Evolutionary conservation across 306 rosid species (phyloP).

Genomic region (Vigna reflexopilosa): DNA sequence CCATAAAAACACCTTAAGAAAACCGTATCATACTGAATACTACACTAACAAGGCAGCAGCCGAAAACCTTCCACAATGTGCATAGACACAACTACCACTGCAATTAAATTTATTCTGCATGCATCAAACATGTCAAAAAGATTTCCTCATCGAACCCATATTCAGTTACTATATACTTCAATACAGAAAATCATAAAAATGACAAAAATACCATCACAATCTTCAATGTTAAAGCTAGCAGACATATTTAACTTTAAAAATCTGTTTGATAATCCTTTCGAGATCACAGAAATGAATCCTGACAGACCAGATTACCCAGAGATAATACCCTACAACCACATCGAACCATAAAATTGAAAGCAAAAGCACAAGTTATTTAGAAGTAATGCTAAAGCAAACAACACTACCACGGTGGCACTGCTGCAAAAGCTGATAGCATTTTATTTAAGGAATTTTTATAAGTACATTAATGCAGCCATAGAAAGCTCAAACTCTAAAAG

Average conservation of each 20-base stretch:
- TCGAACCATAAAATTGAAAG: background rate
- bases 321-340: background rate
- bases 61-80: constrained; percentile 2
- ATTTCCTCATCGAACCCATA: background rate
- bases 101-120: constrained; percentile 1
- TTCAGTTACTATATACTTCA: constrained; percentile 8
- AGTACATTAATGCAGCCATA: background rate
- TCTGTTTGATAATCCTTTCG: constrained; percentile 1
- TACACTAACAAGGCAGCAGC: background rate
- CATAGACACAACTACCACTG: background rate
- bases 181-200: background rate
- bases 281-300: background rate
- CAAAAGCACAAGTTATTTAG: constrained; percentile 6
- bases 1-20: too few relatives aligned
- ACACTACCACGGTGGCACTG: background rate
- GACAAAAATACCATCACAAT: background rate
- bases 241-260: constrained; percentile 7
- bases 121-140: background rate
- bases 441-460: background rate
- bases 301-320: background rate
- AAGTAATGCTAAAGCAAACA: background rate
- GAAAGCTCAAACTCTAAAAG: constrained; percentile 28
- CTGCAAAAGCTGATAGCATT: constrained; percentile 11
- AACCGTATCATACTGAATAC: too few relatives aligned
- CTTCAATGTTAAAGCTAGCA: background rate